These are phyloP conservation scores for Ustilago vetiveriae DNA, from an alignment of 1,284 basidiomycete species.

Conservation along the genomic window DNA sequence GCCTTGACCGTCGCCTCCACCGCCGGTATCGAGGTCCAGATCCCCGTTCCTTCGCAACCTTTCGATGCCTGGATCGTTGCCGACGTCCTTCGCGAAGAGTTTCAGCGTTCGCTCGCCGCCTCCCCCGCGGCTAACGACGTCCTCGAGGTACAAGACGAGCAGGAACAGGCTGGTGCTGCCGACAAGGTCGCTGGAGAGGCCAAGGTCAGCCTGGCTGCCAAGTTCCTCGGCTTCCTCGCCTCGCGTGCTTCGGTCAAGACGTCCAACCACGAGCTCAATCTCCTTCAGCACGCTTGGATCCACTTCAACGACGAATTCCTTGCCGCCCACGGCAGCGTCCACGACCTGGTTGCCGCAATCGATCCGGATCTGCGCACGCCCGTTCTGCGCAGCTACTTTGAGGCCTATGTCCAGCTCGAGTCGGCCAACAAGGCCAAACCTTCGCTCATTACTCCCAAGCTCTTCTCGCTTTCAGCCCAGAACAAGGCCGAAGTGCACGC, in stretches of 20 bases:
- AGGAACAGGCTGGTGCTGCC: constrained; percentile 47
- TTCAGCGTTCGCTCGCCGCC: constrained; percentile 53
- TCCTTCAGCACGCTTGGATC: constrained; percentile 70
- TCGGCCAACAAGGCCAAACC: constrained; percentile 71
- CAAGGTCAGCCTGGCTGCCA: constrained; percentile 60
- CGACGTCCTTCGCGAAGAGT: constrained; percentile 59
- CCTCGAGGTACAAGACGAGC: constrained; percentile 54
- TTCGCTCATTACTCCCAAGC: constrained; percentile 75
- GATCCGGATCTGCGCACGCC: constrained; percentile 79
- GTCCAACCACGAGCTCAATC: constrained; percentile 80
- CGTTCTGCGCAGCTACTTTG: constrained; percentile 83
- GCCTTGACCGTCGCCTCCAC: constrained; percentile 38
- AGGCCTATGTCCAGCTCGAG: constrained; percentile 79
- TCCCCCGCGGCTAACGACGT: constrained; percentile 47
- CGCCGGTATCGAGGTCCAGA: constrained; percentile 45
- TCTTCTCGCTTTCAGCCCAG: constrained; percentile 77
- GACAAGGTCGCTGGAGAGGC: constrained; percentile 38
- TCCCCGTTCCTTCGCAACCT: constrained; percentile 55
- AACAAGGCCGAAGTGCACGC: constrained; percentile 86
- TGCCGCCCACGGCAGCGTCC: constrained; percentile 72
- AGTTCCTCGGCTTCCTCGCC: constrained; percentile 67
- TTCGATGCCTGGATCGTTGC: constrained; percentile 62
- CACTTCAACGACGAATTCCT: constrained; percentile 53
- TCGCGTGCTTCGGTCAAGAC: constrained; percentile 78
- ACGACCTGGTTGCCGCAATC: constrained; percentile 80